A percentile compares a stretch with the other conserved stretches of the same genome.
Evolutionary conservation across 1,284 basidiomycete genomes (phyloP).

Genomic region (Trametes versicolor): DNA sequence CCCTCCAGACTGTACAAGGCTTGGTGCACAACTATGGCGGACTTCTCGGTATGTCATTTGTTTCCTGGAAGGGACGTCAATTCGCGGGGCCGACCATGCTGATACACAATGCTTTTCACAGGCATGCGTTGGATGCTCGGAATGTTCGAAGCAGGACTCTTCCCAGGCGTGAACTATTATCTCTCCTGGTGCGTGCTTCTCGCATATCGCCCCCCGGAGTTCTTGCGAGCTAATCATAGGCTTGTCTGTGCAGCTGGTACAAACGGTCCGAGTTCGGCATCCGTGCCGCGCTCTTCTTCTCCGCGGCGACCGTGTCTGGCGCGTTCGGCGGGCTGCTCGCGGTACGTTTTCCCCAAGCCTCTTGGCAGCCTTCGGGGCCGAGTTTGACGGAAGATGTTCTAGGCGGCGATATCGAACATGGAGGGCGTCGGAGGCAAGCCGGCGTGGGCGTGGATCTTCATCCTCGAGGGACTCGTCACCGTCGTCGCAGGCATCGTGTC

Average conservation of each 20-base stretch:
- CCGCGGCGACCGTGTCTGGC: slow-evolving; percentile 76
- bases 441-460: slow-evolving; percentile 77
- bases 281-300: slow-evolving; percentile 77
- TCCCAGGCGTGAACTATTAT: slow-evolving; percentile 73
- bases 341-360: slow-evolving; percentile 48
- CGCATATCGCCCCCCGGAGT: slow-evolving; percentile 16
- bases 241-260: slow-evolving; percentile 45
- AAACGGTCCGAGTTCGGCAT: slow-evolving; percentile 75
- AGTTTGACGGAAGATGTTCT: slow-evolving; percentile 14
- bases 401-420: slow-evolving; percentile 78
- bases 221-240: slow-evolving; percentile 17
- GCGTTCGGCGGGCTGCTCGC: slow-evolving; percentile 77
- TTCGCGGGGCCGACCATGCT: slow-evolving; percentile 13
- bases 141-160: slow-evolving; percentile 78
- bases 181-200: slow-evolving; percentile 63
- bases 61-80: background rate
- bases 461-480: slow-evolving; percentile 72
- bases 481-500: slow-evolving; percentile 71
- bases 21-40: slow-evolving; percentile 71
- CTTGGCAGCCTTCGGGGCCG: slow-evolving; percentile 3
- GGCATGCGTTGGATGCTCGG: slow-evolving; percentile 75
- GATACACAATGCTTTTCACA: slow-evolving; percentile 36
- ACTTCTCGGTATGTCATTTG: slow-evolving; percentile 59
- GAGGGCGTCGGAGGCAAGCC: slow-evolving; percentile 72
- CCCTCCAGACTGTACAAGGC: slow-evolving; percentile 69